A percentile compares a stretch with the other conserved stretches of the same genome.
Conservation (phyloP, 768 basidiomycete genomes). For the Rhodotorula kratochvilovae region DNA sequence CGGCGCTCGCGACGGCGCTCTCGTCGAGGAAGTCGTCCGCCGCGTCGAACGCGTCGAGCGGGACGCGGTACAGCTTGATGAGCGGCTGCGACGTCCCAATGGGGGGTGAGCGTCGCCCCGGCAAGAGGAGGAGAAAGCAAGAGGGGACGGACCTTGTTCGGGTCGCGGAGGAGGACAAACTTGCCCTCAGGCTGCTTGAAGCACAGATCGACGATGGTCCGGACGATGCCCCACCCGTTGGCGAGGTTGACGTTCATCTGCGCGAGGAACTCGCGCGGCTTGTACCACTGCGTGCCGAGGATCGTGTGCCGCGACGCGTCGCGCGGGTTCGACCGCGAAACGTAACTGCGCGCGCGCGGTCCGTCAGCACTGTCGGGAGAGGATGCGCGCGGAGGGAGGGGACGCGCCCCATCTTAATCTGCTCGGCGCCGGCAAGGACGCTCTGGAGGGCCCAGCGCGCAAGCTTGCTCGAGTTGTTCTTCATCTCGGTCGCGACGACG, state of each 20-base stretch:
- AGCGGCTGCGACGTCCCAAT: constrained; percentile 62
- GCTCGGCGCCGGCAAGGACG: constrained; percentile 86
- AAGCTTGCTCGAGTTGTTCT: constrained; percentile 97
- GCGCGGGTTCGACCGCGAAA: constrained; percentile 86
- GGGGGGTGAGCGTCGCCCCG: too few species aligned
- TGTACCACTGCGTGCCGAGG: constrained; percentile 87
- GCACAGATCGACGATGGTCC: constrained; percentile 87
- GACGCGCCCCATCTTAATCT: constrained; percentile 96
- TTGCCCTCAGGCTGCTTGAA: constrained; percentile 98
- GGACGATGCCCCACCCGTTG: constrained; percentile 98
- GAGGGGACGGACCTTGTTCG: constrained; percentile 58
- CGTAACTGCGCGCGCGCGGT: constrained; percentile 60
- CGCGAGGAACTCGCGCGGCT: constrained; percentile 85
- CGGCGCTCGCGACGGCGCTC: constrained; percentile 1
- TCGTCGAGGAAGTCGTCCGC: constrained; percentile 53
- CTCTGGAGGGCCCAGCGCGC: constrained; percentile 97
- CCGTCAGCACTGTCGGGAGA: too few species aligned
- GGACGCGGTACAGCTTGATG: constrained; percentile 90
- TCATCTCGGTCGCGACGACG: constrained; percentile 99
- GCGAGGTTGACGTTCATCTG: constrained; percentile 92
- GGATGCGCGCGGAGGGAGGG: too few species aligned
- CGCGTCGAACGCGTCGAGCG: constrained; percentile 73
- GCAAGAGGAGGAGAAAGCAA: background rate
- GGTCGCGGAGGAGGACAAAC: constrained; percentile 94
- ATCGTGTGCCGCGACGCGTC: constrained; percentile 95